Evolutionary conservation across 2,329 filamentous ascomycete species (phyloP), one percentile per base, ranked within the genome.

Genomic region (Rosellinia necatrix): DNA sequence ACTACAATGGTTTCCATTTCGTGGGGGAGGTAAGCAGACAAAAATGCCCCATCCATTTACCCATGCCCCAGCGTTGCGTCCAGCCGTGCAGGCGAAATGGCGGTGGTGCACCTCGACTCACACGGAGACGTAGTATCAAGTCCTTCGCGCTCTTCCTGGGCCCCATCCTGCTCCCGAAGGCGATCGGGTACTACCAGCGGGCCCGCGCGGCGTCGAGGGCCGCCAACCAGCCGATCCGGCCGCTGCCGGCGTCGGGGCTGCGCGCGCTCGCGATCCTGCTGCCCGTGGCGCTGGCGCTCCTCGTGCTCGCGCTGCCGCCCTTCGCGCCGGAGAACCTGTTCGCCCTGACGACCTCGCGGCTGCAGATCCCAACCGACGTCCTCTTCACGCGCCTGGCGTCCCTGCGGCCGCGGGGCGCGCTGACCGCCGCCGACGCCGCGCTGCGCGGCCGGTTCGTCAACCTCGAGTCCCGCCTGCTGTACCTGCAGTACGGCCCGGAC

Each of bases 311-410:
- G 56, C 86, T 88, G 0, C 87, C 91, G 0, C 62, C 75, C 56
- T 86, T 91, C 68, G 78, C 83, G 5, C 88, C 90, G 4, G 86
- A 91, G 70, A 97, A 97, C 75, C 78, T 97, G 72, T 96, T 97
- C 79, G 69, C 73, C 25, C 73, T 78, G 15, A 97, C 93, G 1
- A 80, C 86, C 53, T 94, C 91, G 47, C 90, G 92, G 29, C 84
- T 97, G 15, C 89, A 92, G 67, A 93, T 90, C 37, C 87, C 91
- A n/a, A 87, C 84, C 37, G 90, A 93, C 68, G 87, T 96, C 29
- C 81, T 97, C 58, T 94, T 96, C 73, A 85, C 82, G 56, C 89
- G 93, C 13, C 81, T 97, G 8, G 74, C 80, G 3, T 72, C 79
- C 2, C 68, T 87, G 1, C 82, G 87, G 0, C 76, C 81, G 0